Evolutionary conservation across 2,329 filamentous ascomycete species (phyloP), one percentile per base, ranked within the genome.

Genomic region (Colletotrichum filicis): DNA sequence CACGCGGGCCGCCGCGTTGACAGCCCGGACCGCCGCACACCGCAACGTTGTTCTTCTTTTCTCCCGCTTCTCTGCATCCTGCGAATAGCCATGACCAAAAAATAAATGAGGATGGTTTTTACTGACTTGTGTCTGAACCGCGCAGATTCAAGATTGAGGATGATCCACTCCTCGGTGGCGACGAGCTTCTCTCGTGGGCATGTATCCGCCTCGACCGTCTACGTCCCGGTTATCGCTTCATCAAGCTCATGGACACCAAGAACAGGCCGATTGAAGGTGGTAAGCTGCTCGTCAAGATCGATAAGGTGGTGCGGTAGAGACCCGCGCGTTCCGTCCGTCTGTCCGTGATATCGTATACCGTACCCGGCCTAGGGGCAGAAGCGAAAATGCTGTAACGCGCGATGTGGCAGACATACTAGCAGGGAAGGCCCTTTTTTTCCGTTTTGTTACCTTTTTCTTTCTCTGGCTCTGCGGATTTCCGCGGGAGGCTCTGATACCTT

Each of bases 151-250:
- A 86, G 72, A 81, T 91, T 67, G 87, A 89, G 74, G 87, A 90
- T 76, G 85, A 85, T 58, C 82, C 82, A 46, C 79, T 81, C 52
- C 78, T 81, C 64, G 79, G 83, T 26, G 81, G 83, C 58, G 82
- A 84, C 61, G 76, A 80, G 16, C 79, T 86, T 46, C 82, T 87
- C 30, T 87, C 86, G 11, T 91, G 89, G 89, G 87, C 89, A 30
- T 91, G 89, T 77, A 87, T 91, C 77, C 88, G 89, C 4, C 85
- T 91, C 14, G 89, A 91, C 79, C 87, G 89, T 52, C 84, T 91
- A 2, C 85, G 83, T 59, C 81, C 80, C 59, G 89, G 89, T 22
- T 90, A 89, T 79, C 86, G 89, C 57, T 87, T 90, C 74, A 80
- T 91, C 64, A 80, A 83, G 52, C 83, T 91, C 57, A 79, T 85